A percentile compares a stretch with the other conserved stretches of the same genome.
Evolutionary conservation across 2,329 filamentous ascomycete genomes (phyloP).

Genomic region (Epichloe aotearoae): DNA sequence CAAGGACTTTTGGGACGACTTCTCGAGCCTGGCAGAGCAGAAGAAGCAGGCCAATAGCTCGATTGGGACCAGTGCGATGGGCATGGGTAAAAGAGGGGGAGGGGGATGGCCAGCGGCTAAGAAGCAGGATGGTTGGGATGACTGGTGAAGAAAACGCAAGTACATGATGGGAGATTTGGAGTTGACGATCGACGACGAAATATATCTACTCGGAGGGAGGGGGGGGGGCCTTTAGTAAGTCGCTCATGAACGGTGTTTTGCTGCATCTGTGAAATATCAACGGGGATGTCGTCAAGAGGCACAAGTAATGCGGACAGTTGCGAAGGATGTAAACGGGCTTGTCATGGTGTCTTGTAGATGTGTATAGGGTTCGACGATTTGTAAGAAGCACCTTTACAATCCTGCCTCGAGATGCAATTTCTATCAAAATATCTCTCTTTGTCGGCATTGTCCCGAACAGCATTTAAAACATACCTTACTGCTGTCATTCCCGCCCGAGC

Average conservation of each 20-base stretch:
- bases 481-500: not conserved
- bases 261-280: not conserved
- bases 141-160: constrained; percentile 32
- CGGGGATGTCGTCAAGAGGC: not conserved
- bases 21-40: constrained; percentile 56
- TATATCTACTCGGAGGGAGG: not conserved
- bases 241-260: constrained; percentile 10
- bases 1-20: constrained; percentile 86
- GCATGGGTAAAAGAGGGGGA: constrained; percentile 32
- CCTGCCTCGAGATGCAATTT: not conserved
- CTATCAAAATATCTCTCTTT: too few relatives aligned
- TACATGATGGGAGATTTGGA: constrained; percentile 1
- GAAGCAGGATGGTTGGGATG: constrained; percentile 48
- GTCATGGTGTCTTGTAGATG: not conserved
- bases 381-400: not conserved
- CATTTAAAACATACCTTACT: too few relatives aligned
- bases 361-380: not conserved
- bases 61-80: constrained; percentile 48
- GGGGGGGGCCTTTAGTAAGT: not conserved
- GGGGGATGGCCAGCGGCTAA: constrained; percentile 20
- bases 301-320: not conserved
- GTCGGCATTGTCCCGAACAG: too few relatives aligned
- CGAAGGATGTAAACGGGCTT: not conserved
- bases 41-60: constrained; percentile 31
- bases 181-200: constrained; percentile 11